These are phyloP conservation scores for Corchorus olitorius DNA, from an alignment of 345 rosid species.

Conservation along the genomic window DNA sequence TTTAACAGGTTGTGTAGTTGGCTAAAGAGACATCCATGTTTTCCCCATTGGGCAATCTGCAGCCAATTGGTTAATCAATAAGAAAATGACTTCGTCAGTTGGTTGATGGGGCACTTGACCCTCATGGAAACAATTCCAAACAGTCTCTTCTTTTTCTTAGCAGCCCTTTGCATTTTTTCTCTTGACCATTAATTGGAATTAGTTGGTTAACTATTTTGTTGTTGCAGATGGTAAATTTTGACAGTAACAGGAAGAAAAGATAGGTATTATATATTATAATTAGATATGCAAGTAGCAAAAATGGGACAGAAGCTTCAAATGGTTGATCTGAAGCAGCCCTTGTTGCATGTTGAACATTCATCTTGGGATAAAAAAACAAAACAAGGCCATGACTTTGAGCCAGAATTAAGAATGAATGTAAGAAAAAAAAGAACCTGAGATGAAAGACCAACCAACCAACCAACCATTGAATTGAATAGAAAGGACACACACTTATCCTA, in stretches of 20 bases:
- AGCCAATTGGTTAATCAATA: no score
- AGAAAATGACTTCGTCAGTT: no score
- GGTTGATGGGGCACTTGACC: no score
- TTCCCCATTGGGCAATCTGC: no score
- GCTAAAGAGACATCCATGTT: no score
- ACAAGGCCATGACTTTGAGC: constrained; percentile 8
- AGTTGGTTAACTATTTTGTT: no score
- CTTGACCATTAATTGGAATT: no score
- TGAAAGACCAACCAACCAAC: background rate
- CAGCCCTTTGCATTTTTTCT: no score
- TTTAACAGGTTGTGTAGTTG: no score
- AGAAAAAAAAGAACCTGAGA: background rate
- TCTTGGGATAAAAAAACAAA: background rate
- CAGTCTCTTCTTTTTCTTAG: no score
- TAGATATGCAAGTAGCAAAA: background rate
- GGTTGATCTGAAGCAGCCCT: background rate
- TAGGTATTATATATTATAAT: background rate
- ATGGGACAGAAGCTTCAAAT: background rate
- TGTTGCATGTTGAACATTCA: constrained; percentile 1
- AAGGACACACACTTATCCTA: background rate
- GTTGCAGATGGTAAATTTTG: background rate
- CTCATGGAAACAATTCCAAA: no score
- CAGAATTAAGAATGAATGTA: background rate
- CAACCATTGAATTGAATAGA: background rate
- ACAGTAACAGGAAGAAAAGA: background rate